Percentiles rank a stretch among this genome's conserved stretches.
phyloP scores from a whole-genome alignment of 768 basidiomycete genomes.

The Sporobolomyces roseus region DNA sequence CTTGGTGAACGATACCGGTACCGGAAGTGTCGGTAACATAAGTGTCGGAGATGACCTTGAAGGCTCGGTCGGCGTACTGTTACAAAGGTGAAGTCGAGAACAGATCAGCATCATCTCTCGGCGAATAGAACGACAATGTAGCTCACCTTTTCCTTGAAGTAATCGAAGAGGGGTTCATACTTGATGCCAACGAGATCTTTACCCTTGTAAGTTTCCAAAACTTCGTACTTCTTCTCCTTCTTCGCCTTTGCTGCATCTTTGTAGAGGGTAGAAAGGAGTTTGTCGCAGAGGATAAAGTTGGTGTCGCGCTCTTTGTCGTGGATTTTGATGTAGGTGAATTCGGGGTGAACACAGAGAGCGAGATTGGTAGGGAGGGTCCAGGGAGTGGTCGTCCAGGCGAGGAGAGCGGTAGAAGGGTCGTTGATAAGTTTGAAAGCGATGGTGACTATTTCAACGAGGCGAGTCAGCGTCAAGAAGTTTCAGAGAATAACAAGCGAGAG shows the following conservation, averaged over 20 bases:
- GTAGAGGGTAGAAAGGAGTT: slow-evolving; percentile 78
- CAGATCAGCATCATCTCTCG: too few relatives aligned
- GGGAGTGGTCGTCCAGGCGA: slow-evolving; percentile 99
- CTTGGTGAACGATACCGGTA: slow-evolving; percentile 98
- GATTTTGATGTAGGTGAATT: slow-evolving; percentile 93
- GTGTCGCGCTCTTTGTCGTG: slow-evolving; percentile 78
- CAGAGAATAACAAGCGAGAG: background rate
- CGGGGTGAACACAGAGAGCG: slow-evolving; percentile 90
- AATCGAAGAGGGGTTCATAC: slow-evolving; percentile 91
- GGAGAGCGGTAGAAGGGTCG: slow-evolving; percentile 78
- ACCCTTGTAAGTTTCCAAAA: slow-evolving; percentile 77
- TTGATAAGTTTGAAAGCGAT: slow-evolving; percentile 89
- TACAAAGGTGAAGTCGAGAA: background rate
- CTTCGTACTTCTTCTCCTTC: slow-evolving; percentile 63
- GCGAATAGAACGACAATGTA: too few relatives aligned
- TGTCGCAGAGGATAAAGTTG: slow-evolving; percentile 89
- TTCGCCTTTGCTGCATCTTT: slow-evolving; percentile 97
- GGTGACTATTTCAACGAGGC: slow-evolving; percentile 59
- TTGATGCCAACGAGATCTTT: slow-evolving; percentile 92
- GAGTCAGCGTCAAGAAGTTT: background rate
- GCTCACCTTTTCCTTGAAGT: slow-evolving; percentile 85
- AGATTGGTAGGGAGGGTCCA: slow-evolving; percentile 98
- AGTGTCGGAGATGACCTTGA: slow-evolving; percentile 79
- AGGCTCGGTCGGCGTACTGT: slow-evolving; percentile 86
- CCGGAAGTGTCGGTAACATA: slow-evolving; percentile 92